phyloP scores from a whole-genome alignment of 805 yeast species.

The Kuraishia capsulata region DNA sequence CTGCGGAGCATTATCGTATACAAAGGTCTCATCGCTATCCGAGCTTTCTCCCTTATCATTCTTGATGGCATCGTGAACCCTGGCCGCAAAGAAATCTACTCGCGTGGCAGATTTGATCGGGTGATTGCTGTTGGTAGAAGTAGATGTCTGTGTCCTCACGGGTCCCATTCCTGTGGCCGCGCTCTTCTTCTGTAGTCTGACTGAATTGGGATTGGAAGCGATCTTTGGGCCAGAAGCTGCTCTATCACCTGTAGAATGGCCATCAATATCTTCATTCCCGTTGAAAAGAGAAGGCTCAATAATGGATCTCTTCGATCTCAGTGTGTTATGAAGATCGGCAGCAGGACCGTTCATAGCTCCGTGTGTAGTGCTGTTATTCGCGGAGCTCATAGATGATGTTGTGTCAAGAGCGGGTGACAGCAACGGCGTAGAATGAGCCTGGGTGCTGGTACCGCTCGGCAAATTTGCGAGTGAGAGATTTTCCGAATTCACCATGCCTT shows the following conservation, averaged over 20 bases:
- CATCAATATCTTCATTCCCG: too few relatives aligned
- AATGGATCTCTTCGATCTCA: constrained; percentile 2
- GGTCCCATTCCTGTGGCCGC: too few relatives aligned
- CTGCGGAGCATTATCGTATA: constrained; percentile 54
- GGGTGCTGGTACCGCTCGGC: background rate
- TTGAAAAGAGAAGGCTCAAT: too few relatives aligned
- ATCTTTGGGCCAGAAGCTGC: background rate
- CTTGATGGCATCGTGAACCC: constrained; percentile 87
- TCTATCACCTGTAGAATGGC: constrained; percentile 13
- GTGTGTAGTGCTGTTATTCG: too few relatives aligned
- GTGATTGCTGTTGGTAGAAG: constrained; percentile 6
- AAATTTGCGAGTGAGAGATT: too few relatives aligned
- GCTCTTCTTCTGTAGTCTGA: background rate
- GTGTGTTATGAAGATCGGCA: constrained; percentile 2
- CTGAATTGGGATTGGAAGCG: background rate
- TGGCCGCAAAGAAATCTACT: constrained; percentile 93
- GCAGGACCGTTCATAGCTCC: too few relatives aligned
- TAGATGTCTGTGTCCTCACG: background rate
- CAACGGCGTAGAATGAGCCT: background rate
- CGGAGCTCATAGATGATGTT: too few relatives aligned
- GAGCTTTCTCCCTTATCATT: constrained; percentile 63
- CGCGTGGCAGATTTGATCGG: constrained; percentile 53
- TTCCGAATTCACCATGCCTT: too few relatives aligned
- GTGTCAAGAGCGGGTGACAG: background rate
- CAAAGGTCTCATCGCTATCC: constrained; percentile 92